A percentile compares a stretch with the other conserved stretches of the same genome.
These are phyloP conservation scores for Epichloe elymi DNA, from an alignment of 2,329 filamentous ascomycete species.

Conservation along the genomic window DNA sequence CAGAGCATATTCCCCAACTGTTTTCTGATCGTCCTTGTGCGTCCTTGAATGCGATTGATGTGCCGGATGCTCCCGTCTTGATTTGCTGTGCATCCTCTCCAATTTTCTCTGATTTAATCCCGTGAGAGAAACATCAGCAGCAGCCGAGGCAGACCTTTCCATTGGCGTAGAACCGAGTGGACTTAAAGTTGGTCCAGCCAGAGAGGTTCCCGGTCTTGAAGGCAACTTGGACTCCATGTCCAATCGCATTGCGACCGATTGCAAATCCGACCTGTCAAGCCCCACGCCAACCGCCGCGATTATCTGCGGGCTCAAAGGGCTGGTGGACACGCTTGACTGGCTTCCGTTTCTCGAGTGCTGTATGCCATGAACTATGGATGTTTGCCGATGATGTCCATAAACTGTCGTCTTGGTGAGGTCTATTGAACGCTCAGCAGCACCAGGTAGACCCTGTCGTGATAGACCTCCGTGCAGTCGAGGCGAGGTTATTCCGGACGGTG, in stretches of 20 bases:
- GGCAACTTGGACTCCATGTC: constrained; percentile 29
- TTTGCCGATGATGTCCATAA: constrained; percentile 88
- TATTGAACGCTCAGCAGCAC: constrained; percentile 35
- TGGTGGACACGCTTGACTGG: constrained; percentile 64
- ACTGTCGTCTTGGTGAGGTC: constrained; percentile 42
- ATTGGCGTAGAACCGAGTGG: constrained; percentile 14
- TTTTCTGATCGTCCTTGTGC: constrained; percentile 66
- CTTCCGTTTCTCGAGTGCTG: constrained; percentile 89
- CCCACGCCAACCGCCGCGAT: constrained; percentile 55
- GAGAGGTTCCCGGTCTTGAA: constrained; percentile 32
- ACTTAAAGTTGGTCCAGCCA: constrained; percentile 26
- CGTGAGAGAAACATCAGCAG: constrained; percentile 30
- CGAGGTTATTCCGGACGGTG: constrained; percentile 6
- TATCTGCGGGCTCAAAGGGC: constrained; percentile 77
- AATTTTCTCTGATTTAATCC: constrained; percentile 37
- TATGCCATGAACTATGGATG: constrained; percentile 91
- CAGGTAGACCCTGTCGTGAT: constrained; percentile 26
- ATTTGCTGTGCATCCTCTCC: constrained; percentile 52
- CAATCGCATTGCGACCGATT: constrained; percentile 28
- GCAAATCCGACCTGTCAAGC: constrained; percentile 39
- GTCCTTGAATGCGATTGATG: constrained; percentile 65
- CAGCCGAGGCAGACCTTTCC: constrained; percentile 34
- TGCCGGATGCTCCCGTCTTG: constrained; percentile 58
- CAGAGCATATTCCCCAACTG: constrained; percentile 93
- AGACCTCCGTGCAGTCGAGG: constrained; percentile 21